Percentiles rank a stretch among this genome's conserved stretches.
Evolutionary conservation across 108 stramenopile species (phyloP).

Genomic region (Stephanodiscus triporus): DNA sequence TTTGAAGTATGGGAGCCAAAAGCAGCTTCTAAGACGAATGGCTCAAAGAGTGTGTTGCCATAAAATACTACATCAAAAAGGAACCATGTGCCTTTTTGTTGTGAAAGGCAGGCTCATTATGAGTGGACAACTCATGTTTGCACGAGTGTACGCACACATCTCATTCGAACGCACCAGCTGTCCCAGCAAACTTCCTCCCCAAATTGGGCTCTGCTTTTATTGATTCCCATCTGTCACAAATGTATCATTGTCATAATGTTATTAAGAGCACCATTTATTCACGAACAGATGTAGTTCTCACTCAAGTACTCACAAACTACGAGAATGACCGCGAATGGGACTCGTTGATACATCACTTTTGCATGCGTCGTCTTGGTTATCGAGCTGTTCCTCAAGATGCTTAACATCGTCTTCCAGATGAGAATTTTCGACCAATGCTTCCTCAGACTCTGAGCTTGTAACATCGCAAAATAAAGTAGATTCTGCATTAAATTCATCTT

Average conservation of each 20-base stretch:
- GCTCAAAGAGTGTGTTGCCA: slow-evolving; percentile 67
- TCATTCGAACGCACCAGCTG: slow-evolving; percentile 40
- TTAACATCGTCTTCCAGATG: slow-evolving; percentile 25
- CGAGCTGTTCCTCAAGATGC: background rate
- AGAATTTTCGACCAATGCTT: slow-evolving; percentile 37
- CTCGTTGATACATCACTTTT: slow-evolving; percentile 8
- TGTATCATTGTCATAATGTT: background rate
- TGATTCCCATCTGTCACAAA: slow-evolving; percentile 50
- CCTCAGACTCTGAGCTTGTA: slow-evolving; percentile 10
- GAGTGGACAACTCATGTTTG: background rate
- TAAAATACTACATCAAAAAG: slow-evolving; percentile 72
- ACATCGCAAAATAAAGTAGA: slow-evolving; percentile 23
- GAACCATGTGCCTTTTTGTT: slow-evolving; percentile 57
- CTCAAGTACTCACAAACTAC: slow-evolving; percentile 14
- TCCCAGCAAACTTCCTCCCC: slow-evolving; percentile 55
- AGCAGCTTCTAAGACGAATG: slow-evolving; percentile 58
- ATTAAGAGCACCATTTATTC: background rate
- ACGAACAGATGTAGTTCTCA: background rate
- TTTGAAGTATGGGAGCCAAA: slow-evolving; percentile 49
- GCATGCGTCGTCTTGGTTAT: slow-evolving; percentile 1
- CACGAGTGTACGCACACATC: background rate
- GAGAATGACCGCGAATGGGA: slow-evolving; percentile 1
- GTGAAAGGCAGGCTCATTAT: background rate
- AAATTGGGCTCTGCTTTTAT: slow-evolving; percentile 50
- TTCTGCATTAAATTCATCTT: background rate